A percentile compares a stretch with the other conserved stretches of the same genome.
Conservation (phyloP, 1,284 basidiomycete species). For the Leccinum subspadiceum region DNA sequence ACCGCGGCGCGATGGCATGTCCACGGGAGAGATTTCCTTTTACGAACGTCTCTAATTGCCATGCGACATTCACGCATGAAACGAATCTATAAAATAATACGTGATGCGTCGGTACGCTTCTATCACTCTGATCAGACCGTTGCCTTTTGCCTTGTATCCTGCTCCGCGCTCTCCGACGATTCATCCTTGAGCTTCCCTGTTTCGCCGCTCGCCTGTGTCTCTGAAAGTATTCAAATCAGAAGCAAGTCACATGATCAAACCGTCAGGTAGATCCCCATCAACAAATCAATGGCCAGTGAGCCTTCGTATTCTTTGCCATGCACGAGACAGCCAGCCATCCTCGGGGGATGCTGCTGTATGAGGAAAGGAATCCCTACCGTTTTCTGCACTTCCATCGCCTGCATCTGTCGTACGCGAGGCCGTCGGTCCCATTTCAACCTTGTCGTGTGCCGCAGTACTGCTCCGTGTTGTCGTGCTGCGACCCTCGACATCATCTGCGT, state of each 20-base stretch:
- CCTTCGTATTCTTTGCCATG: conserved; percentile 63
- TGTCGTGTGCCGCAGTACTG: conserved; percentile 22
- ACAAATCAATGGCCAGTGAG: conserved; percentile 69
- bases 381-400: conserved; percentile 38
- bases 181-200: conserved; percentile 21
- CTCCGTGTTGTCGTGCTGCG: conserved; percentile 34
- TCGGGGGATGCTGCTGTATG: conserved; percentile 48
- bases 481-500: conserved; percentile 91
- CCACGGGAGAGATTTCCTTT: conserved; percentile 21
- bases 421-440: conserved; percentile 22
- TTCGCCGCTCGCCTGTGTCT: conserved; percentile 16
- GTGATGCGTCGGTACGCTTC: conserved; percentile 30
- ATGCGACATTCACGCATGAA: conserved; percentile 3
- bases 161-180: conserved; percentile 33
- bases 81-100: conserved; percentile 19
- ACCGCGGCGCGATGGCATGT: conserved; percentile 20
- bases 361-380: conserved; percentile 74
- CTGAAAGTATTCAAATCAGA: conserved; percentile 33
- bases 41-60: background rate
- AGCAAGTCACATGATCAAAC: conserved; percentile 38
- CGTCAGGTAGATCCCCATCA: conserved; percentile 29
- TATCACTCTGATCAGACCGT: conserved; percentile 39
- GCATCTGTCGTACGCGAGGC: conserved; percentile 26
- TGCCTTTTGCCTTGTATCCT: conserved; percentile 39
- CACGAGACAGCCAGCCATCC: conserved; percentile 67